Evolutionary conservation across 2,329 filamentous ascomycete species (phyloP).

Genomic region (Colletotrichum cereale): DNA sequence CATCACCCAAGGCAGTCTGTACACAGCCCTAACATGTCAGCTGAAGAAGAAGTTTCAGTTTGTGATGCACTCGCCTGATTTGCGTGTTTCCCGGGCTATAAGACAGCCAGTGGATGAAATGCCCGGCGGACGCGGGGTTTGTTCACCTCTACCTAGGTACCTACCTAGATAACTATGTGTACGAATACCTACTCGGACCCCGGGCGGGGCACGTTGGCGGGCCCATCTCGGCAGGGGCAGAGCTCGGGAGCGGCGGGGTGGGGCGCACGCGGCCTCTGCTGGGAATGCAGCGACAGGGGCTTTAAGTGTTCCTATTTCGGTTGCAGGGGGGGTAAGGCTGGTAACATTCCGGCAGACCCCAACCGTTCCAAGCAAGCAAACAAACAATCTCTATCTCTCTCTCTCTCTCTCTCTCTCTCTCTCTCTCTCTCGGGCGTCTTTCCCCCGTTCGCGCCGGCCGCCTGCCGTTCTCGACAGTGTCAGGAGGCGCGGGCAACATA

Average conservation of each 20-base stretch:
- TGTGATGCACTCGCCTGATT: neutral
- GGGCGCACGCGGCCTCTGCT: neutral
- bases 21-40: neutral
- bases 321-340: constrained; percentile 23
- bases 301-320: constrained; percentile 34
- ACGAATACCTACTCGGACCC: neutral
- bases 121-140: neutral
- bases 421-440: neutral
- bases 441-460: neutral
- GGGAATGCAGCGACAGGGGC: constrained; percentile 20
- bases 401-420: neutral
- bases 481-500: neutral
- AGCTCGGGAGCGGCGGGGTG: constrained; percentile 12
- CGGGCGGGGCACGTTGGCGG: neutral
- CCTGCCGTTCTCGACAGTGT: neutral
- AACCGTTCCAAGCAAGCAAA: neutral
- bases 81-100: neutral
- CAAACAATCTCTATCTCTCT: neutral
- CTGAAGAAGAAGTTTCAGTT: neutral
- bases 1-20: neutral
- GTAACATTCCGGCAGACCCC: constrained; percentile 22
- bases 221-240: neutral
- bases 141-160: no score
- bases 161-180: no score
- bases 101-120: neutral